Evolutionary conservation across 2,329 filamentous ascomycete species (phyloP), one percentile per base, ranked within the genome.

Genomic region (Coleophoma crateriformis): DNA sequence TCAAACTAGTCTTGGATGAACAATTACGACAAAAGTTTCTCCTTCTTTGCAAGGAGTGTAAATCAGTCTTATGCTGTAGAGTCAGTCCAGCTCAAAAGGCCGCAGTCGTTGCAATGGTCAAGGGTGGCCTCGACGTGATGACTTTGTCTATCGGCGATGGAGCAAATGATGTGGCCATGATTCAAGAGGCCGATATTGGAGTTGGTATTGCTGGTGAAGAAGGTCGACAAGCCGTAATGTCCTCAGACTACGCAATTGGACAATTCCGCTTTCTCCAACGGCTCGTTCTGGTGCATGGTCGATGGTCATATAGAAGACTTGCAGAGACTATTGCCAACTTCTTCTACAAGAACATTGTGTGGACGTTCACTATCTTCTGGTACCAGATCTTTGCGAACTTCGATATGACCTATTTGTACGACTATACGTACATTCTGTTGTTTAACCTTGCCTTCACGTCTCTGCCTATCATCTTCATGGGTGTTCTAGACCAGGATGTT

Each of bases 271-370:
- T 88, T 72, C 75, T 96, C 46, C 85, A 90, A 60, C 78, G 91
- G 48, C 75, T 96, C 53, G 80, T 96, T 32, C 79, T 96, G 17
- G 90, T 96, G 4, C 91, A 96, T 65, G 91, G 91, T 51, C 82
- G 91, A 51, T 96, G 91, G 89, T 96, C 90, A n/a, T 99, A 99
- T 71, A 82, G 92, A 47, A 84, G 94, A 60, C 74, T 99, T 67
- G 90, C 87, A 32, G 94, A 99, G 73, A 88, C 86, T 43, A 96
- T 95, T 62, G 90, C 90, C 67, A 99, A 99, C 68, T 99, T 99
- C 78, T 99, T 99, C 76, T 99, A 97, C 82, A 99, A 99, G 86
- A 99, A 97, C 74, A 87, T 99, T 70, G 87, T 97, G 47, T 99
- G 94, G 94, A 94, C 90, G 1, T 92, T 96, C 64, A 81, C 87